Evolutionary conservation across 129 eudicot genomes (phyloP).

Genomic region (Pittosporum tobira): DNA sequence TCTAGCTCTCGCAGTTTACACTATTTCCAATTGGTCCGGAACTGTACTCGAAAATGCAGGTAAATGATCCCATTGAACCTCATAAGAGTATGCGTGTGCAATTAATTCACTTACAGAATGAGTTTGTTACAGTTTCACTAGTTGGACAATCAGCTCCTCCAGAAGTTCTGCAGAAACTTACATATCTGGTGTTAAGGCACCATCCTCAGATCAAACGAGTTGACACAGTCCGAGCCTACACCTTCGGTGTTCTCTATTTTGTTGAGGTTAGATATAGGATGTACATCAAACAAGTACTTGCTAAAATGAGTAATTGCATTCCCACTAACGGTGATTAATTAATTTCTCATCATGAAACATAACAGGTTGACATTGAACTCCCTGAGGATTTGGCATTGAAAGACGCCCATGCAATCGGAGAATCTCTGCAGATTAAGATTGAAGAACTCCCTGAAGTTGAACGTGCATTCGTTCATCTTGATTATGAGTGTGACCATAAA

Average conservation of each 20-base stretch:
- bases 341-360: neutral
- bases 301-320: too few relatives aligned
- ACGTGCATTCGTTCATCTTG: slow-evolving; percentile 73
- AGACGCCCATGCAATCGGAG: slow-evolving; percentile 71
- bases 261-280: slow-evolving; percentile 62
- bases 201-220: slow-evolving; percentile 55
- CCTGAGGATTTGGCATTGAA: slow-evolving; percentile 63
- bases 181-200: slow-evolving; percentile 54
- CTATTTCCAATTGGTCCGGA: slow-evolving; percentile 65
- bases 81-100: neutral
- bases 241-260: slow-evolving; percentile 68
- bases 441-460: slow-evolving; percentile 75
- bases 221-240: slow-evolving; percentile 71
- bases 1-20: slow-evolving; percentile 54
- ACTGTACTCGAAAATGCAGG: slow-evolving; percentile 78
- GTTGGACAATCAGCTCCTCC: slow-evolving; percentile 73
- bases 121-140: slow-evolving; percentile 45
- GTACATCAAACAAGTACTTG: too few relatives aligned
- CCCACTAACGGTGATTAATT: too few relatives aligned
- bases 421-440: slow-evolving; percentile 57
- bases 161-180: slow-evolving; percentile 66
- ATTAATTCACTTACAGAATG: neutral
- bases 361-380: slow-evolving; percentile 63
- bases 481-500: slow-evolving; percentile 73
- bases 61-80: too few relatives aligned